A percentile compares a stretch with the other conserved stretches of the same genome.
Conservation (phyloP, 345 rosid genomes). For the Heritiera littoralis region DNA sequence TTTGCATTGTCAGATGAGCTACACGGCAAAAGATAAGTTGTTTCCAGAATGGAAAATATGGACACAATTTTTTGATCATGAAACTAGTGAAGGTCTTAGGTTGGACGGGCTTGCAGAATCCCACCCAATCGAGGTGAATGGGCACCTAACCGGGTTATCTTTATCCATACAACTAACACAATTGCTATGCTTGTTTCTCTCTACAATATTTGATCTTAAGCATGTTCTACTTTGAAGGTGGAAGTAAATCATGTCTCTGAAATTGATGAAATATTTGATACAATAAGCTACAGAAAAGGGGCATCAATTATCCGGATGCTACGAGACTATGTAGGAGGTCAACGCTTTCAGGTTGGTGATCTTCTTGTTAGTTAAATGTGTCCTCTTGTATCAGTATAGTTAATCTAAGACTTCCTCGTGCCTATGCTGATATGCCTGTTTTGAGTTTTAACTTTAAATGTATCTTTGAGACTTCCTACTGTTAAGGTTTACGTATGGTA, state of each 20-base stretch:
- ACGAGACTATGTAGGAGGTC: slow-evolving; percentile 87
- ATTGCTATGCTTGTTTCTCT: not conserved
- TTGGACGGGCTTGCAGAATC: slow-evolving; percentile 93
- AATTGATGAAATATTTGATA: slow-evolving; percentile 90
- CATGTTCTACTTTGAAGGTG: slow-evolving; percentile 50
- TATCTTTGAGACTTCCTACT: not conserved
- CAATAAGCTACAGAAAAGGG: slow-evolving; percentile 90
- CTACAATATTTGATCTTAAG: not conserved
- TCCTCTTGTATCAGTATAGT: not conserved
- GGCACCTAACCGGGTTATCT: not conserved
- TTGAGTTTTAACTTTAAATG: not conserved
- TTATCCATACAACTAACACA: not conserved
- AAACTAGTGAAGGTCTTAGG: slow-evolving; percentile 78
- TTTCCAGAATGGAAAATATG: slow-evolving; percentile 97
- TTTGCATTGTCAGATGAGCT: slow-evolving; percentile 74
- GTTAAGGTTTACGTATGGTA: not conserved
- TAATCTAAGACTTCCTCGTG: not conserved
- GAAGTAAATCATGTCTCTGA: slow-evolving; percentile 86
- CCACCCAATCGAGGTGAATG: slow-evolving; percentile 91
- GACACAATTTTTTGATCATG: slow-evolving; percentile 85
- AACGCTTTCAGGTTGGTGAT: slow-evolving; percentile 68
- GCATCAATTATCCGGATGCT: slow-evolving; percentile 95
- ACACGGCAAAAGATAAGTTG: slow-evolving; percentile 83
- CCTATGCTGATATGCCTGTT: not conserved
- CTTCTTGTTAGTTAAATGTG: slow-evolving; percentile 6